Conservation (phyloP, 1,284 basidiomycete species). For the Irpex rosettiformis region DNA sequence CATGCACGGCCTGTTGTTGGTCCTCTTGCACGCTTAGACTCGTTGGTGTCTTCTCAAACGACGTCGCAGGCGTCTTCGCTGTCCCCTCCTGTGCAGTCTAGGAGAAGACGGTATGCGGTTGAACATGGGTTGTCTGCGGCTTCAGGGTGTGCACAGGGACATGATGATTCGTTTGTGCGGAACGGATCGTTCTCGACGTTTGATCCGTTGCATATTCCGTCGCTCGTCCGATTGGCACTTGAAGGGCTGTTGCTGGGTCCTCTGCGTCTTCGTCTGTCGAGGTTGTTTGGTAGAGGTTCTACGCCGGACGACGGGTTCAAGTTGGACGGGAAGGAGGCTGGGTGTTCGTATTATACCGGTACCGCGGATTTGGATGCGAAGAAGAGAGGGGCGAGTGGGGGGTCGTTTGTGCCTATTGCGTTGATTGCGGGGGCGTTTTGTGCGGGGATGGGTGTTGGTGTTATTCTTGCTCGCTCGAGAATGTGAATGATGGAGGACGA, state of each 20-base stretch:
- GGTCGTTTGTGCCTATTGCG: not conserved
- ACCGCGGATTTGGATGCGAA: not conserved
- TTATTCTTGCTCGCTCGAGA: slow-evolving; percentile 6
- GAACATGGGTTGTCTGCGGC: not conserved
- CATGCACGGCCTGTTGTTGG: not conserved
- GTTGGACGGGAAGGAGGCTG: not conserved
- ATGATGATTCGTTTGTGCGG: too few species aligned
- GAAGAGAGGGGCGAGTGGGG: not conserved
- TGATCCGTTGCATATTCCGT: not conserved
- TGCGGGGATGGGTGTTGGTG: slow-evolving; percentile 12
- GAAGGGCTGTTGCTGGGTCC: not conserved
- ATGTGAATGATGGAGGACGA: not conserved
- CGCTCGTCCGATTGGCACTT: not conserved
- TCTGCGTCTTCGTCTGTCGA: not conserved
- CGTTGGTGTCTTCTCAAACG: not conserved
- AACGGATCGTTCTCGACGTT: not conserved
- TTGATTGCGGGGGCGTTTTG: slow-evolving; percentile 10
- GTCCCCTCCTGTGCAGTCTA: not conserved
- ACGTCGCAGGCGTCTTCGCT: not conserved
- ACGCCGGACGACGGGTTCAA: not conserved
- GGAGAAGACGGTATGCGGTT: not conserved
- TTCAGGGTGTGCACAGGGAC: too few species aligned
- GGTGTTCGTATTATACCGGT: not conserved
- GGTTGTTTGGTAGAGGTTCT: not conserved
- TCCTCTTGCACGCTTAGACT: not conserved